Conservation (phyloP, 2,329 filamentous ascomycete species). For the Endothia cerciana region DNA sequence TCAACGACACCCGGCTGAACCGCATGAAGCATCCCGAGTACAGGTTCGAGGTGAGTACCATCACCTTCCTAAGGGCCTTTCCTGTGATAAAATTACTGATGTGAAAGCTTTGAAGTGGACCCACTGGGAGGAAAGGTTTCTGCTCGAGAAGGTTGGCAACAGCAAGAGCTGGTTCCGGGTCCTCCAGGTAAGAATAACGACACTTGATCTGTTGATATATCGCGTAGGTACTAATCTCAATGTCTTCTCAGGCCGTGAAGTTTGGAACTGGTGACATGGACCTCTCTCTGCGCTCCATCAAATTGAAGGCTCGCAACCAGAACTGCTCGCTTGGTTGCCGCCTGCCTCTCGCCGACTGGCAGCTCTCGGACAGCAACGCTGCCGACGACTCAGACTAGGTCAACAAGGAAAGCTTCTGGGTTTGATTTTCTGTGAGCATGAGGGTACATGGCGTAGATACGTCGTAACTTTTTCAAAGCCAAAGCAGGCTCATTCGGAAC, state of each 20-base stretch:
- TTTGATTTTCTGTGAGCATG: too few relatives aligned
- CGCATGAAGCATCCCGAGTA: background rate
- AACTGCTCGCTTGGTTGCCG: background rate
- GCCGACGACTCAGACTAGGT: too few relatives aligned
- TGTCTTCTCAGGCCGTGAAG: background rate
- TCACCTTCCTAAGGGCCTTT: background rate
- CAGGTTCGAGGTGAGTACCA: background rate
- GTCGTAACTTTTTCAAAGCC: too few relatives aligned
- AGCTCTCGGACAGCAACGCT: too few relatives aligned
- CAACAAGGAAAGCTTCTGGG: too few relatives aligned
- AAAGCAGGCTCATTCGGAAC: too few relatives aligned
- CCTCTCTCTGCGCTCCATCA: background rate
- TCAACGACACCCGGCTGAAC: background rate
- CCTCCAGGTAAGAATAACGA: background rate
- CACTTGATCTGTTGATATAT: background rate
- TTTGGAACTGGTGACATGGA: background rate
- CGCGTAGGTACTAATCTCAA: background rate
- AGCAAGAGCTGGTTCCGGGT: background rate
- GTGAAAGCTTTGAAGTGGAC: background rate
- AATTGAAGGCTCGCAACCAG: background rate
- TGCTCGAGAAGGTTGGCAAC: background rate
- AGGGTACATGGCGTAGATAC: too few relatives aligned
- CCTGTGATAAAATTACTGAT: background rate
- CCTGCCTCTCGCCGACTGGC: background rate
- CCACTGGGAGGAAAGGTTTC: background rate